Evolutionary conservation across 208 protist genomes (phyloP).

Genomic region (Angomonas desouzai): DNA sequence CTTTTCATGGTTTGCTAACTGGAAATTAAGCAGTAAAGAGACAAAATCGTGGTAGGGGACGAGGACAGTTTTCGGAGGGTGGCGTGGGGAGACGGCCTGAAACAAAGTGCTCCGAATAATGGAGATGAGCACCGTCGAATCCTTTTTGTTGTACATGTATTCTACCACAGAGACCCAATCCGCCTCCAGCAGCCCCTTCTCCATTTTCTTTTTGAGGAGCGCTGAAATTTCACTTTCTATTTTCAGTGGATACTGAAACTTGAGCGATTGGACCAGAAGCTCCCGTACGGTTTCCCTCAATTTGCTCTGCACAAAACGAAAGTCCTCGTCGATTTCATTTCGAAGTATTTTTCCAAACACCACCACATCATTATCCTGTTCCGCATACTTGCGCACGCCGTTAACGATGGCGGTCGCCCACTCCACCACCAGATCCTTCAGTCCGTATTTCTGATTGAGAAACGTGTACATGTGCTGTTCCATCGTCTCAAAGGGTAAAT

Average conservation of each 20-base stretch:
- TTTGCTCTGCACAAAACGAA: constrained; percentile 83
- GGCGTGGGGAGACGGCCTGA: neutral
- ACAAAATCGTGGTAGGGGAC: constrained; percentile 64
- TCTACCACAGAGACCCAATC: constrained; percentile 83
- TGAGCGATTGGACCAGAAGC: constrained; percentile 69
- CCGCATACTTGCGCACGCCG: constrained; percentile 58
- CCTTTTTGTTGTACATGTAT: constrained; percentile 88
- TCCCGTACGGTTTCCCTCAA: constrained; percentile 80
- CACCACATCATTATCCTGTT: constrained; percentile 85
- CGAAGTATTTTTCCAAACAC: constrained; percentile 89
- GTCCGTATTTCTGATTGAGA: constrained; percentile 87
- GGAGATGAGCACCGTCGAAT: constrained; percentile 56
- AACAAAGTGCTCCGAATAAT: constrained; percentile 50
- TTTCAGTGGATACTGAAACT: constrained; percentile 40
- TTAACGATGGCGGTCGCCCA: constrained; percentile 73
- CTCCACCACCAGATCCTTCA: constrained; percentile 81
- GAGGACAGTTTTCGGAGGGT: neutral
- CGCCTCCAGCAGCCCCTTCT: constrained; percentile 46
- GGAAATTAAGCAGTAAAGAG: constrained; percentile 82
- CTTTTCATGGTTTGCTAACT: constrained; percentile 84
- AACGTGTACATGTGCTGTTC: constrained; percentile 93
- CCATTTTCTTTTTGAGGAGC: constrained; percentile 48
- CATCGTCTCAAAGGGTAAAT: constrained; percentile 88
- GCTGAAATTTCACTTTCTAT: constrained; percentile 46
- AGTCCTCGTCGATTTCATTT: constrained; percentile 93